Conservation (phyloP, 2,329 filamentous ascomycete species). For the Dothistroma septosporum region DNA sequence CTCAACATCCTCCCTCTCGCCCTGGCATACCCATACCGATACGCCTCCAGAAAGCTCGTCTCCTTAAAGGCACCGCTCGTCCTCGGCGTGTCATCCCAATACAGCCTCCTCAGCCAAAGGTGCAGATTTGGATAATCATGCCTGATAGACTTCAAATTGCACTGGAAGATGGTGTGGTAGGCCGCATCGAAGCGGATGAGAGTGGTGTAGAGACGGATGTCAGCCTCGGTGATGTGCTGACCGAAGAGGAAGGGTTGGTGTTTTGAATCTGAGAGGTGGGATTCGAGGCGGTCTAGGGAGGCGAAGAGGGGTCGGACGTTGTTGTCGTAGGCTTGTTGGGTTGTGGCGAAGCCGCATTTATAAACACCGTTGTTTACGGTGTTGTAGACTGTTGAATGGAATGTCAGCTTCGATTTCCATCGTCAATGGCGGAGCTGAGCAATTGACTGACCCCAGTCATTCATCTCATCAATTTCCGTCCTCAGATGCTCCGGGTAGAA, state of each 20-base stretch:
- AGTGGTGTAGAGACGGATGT: slow-evolving; percentile 50
- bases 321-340: slow-evolving; percentile 75
- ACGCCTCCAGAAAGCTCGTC: slow-evolving; percentile 42
- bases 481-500: slow-evolving; percentile 65
- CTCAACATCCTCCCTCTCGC: slow-evolving; percentile 14
- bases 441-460: slow-evolving; percentile 61
- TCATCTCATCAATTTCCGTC: slow-evolving; percentile 67
- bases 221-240: slow-evolving; percentile 34
- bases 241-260: slow-evolving; percentile 69
- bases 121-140: slow-evolving; percentile 54
- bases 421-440: neutral
- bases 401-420: neutral
- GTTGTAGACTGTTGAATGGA: slow-evolving; percentile 60
- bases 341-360: slow-evolving; percentile 71
- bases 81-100: slow-evolving; percentile 43
- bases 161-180: slow-evolving; percentile 85
- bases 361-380: slow-evolving; percentile 44
- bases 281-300: slow-evolving; percentile 71
- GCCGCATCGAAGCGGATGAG: slow-evolving; percentile 69
- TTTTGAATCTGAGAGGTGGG: slow-evolving; percentile 56
- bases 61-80: slow-evolving; percentile 44
- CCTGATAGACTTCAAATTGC: slow-evolving; percentile 60
- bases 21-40: slow-evolving; percentile 17
- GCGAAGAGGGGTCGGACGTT: slow-evolving; percentile 69
- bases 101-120: slow-evolving; percentile 45